Percentiles rank a stretch among this genome's conserved stretches.
Evolutionary conservation across 768 basidiomycete genomes (phyloP).

Genomic region (Collybia mongolica): DNA sequence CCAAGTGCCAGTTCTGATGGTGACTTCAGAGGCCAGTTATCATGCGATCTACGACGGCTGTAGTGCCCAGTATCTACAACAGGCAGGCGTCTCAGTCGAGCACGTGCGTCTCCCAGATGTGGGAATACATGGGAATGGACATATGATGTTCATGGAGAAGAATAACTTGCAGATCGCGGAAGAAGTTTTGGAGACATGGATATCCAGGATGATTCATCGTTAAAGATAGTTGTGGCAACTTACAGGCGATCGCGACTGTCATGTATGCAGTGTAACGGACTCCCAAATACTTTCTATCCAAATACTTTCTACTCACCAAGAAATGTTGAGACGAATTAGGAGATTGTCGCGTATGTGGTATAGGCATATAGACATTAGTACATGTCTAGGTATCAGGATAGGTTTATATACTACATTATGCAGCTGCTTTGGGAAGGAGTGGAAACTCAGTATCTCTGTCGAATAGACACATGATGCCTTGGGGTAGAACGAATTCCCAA

Average conservation of each 20-base stretch:
- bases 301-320: no score
- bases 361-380: no score
- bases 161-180: constrained; percentile 43
- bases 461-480: no score
- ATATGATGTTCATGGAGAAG: constrained; percentile 58
- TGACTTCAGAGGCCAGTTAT: constrained; percentile 50
- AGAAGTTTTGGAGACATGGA: constrained; percentile 39
- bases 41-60: constrained; percentile 48
- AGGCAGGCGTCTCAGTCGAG: constrained; percentile 44
- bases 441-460: no score
- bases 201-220: constrained; percentile 15
- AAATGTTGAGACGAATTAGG: no score
- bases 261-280: no score
- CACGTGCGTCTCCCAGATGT: constrained; percentile 37
- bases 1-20: constrained; percentile 42
- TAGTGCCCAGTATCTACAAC: constrained; percentile 39
- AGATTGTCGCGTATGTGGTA: no score
- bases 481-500: constrained; percentile 47
- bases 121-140: constrained; percentile 52
- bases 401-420: neutral
- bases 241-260: no score
- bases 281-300: no score
- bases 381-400: neutral
- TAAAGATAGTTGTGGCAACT: neutral
- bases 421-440: no score